These are phyloP conservation scores for Parsonsia alboflavescens DNA, from an alignment of 257 asterid genomes.

Conservation along the genomic window DNA sequence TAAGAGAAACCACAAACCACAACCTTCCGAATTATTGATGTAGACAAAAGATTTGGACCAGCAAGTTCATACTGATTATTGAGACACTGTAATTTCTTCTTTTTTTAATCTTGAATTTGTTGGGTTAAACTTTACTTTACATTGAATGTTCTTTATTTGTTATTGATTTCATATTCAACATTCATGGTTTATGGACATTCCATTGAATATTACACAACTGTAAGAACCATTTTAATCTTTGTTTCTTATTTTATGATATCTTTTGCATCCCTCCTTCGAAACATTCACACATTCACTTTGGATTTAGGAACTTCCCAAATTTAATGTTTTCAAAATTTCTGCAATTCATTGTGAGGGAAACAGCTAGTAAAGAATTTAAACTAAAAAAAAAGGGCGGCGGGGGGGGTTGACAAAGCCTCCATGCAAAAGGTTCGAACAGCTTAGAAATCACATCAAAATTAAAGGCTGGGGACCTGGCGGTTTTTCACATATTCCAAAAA, in stretches of 20 bases:
- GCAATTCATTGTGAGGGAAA: neutral
- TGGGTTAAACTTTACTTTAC: neutral
- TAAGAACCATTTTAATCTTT: neutral
- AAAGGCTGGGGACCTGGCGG: conserved; percentile 64
- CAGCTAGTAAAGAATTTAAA: neutral
- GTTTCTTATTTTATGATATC: neutral
- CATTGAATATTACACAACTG: neutral
- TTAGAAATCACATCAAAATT: conserved; percentile 2
- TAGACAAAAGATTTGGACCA: neutral
- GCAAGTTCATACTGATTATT: neutral
- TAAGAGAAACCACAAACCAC: neutral
- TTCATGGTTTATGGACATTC: too few relatives aligned
- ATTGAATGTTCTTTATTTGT: neutral
- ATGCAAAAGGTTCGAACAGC: neutral
- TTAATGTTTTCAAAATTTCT: neutral
- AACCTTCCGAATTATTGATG: neutral
- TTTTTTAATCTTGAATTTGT: neutral
- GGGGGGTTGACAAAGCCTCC: neutral
- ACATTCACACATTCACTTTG: neutral
- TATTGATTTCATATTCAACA: too few relatives aligned
- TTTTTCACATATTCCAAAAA: conserved; percentile 87
- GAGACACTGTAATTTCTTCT: neutral
- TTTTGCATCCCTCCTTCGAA: neutral
- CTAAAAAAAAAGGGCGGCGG: too few relatives aligned
- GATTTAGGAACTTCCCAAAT: neutral